Conservation (phyloP, 768 basidiomycete species). For the Melanogaster broomeanus region DNA sequence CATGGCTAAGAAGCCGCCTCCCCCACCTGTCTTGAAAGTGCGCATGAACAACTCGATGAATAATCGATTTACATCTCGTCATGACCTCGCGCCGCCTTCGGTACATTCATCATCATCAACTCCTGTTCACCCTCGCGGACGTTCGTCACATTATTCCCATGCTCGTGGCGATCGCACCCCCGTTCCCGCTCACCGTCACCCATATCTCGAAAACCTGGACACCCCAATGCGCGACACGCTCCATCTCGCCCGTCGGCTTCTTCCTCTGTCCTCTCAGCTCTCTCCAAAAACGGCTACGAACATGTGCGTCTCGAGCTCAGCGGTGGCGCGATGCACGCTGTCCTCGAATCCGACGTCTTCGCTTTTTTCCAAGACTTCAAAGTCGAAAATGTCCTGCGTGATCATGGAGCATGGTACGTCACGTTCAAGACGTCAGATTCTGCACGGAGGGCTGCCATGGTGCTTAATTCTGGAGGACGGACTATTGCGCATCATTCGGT, state of each 20-base stretch:
- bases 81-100: slow-evolving; percentile 19
- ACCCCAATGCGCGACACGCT: slow-evolving; percentile 27
- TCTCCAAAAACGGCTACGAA: slow-evolving; percentile 65
- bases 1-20: slow-evolving; percentile 28
- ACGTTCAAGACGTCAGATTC: slow-evolving; percentile 66
- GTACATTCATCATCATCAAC: slow-evolving; percentile 38
- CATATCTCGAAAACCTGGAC: slow-evolving; percentile 40
- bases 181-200: slow-evolving; percentile 44
- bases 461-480: slow-evolving; percentile 53
- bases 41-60: slow-evolving; percentile 28
- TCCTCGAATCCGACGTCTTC: slow-evolving; percentile 68
- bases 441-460: slow-evolving; percentile 68
- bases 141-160: slow-evolving; percentile 22
- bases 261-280: slow-evolving; percentile 35
- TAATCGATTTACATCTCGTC: slow-evolving; percentile 20
- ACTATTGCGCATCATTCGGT: slow-evolving; percentile 63
- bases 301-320: slow-evolving; percentile 62
- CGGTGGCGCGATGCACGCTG: slow-evolving; percentile 44
- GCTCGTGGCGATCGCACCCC: slow-evolving; percentile 19
- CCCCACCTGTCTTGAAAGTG: slow-evolving; percentile 21
- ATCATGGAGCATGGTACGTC: slow-evolving; percentile 75
- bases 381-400: slow-evolving; percentile 71
- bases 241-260: slow-evolving; percentile 22
- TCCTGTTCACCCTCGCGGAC: slow-evolving; percentile 31
- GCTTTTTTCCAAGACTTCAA: slow-evolving; percentile 70